Percentiles rank a stretch among this genome's conserved stretches.
phyloP scores from a whole-genome alignment of 1,284 basidiomycete species.

The Malassezia nana region DNA sequence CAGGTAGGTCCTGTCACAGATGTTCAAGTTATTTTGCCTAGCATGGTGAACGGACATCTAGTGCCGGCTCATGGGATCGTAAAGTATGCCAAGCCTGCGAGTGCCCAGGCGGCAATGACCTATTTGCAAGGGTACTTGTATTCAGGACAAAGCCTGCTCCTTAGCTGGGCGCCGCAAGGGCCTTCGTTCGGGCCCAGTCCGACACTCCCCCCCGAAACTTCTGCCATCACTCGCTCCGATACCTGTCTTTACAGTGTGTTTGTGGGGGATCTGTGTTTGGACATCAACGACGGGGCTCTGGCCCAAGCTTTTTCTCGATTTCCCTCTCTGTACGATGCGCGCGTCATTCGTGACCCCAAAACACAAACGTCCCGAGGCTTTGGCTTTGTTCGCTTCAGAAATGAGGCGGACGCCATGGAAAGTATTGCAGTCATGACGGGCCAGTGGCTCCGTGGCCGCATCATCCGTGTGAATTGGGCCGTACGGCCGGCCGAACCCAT shows the following conservation, averaged over 20 bases:
- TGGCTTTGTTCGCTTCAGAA: slow-evolving; percentile 83
- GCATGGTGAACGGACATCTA: slow-evolving; percentile 75
- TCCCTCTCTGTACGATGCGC: slow-evolving; percentile 84
- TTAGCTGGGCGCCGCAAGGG: slow-evolving; percentile 41
- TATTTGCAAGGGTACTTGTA: slow-evolving; percentile 96
- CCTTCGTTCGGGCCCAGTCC: background rate
- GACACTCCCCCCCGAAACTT: background rate
- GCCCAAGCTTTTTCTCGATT: slow-evolving; percentile 90
- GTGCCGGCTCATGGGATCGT: slow-evolving; percentile 93
- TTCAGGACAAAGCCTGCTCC: slow-evolving; percentile 64
- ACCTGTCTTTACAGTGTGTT: slow-evolving; percentile 80
- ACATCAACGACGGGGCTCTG: slow-evolving; percentile 95
- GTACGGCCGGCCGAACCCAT: slow-evolving; percentile 54
- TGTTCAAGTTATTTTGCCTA: slow-evolving; percentile 97
- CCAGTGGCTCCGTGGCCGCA: slow-evolving; percentile 93
- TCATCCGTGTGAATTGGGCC: slow-evolving; percentile 98
- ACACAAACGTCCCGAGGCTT: slow-evolving; percentile 93
- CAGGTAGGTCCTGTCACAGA: slow-evolving; percentile 88
- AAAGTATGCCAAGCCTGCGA: slow-evolving; percentile 26
- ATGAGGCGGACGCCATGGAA: slow-evolving; percentile 93
- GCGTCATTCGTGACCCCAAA: slow-evolving; percentile 99
- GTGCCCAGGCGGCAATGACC: slow-evolving; percentile 49
- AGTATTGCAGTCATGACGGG: slow-evolving; percentile 98
- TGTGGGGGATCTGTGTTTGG: slow-evolving; percentile 91
- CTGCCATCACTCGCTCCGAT: background rate